A percentile compares a stretch with the other conserved stretches of the same genome.
Conservation (phyloP, 192 early-diverging fungal genomes). For the Coemansia asiatica region DNA sequence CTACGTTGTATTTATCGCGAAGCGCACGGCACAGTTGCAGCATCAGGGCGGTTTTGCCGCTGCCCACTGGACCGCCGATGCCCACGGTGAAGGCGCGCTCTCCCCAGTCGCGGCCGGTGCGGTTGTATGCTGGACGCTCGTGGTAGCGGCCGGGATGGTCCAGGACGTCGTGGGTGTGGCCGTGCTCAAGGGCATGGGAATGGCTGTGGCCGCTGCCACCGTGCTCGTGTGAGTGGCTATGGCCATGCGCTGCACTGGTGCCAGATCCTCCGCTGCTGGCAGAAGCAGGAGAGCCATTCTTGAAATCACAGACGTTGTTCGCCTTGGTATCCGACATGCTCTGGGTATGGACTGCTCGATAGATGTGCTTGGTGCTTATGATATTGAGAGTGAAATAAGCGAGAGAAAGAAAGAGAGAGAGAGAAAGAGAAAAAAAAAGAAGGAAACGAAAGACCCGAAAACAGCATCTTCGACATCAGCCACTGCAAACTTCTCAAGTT, state of each 20-base stretch:
- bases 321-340: constrained; percentile 4
- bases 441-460: too few species aligned
- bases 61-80: constrained; percentile 94
- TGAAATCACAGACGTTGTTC: constrained; percentile 41
- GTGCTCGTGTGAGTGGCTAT: constrained; percentile 27
- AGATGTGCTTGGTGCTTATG: not conserved
- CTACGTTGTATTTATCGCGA: constrained; percentile 79
- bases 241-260: not conserved
- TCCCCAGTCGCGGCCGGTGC: constrained; percentile 77
- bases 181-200: constrained; percentile 66
- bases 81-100: constrained; percentile 94
- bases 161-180: constrained; percentile 88
- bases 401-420: too few species aligned
- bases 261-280: too few species aligned
- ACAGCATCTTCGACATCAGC: too few species aligned
- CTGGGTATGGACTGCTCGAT: not conserved
- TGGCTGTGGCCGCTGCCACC: constrained; percentile 54
- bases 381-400: too few species aligned
- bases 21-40: constrained; percentile 83
- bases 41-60: constrained; percentile 93
- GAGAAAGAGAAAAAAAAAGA: too few species aligned
- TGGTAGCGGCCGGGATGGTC: constrained; percentile 83
- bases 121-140: constrained; percentile 72
- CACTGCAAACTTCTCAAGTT: too few species aligned
- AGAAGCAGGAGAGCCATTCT: too few species aligned